Conservation (phyloP, 2,329 filamentous ascomycete genomes). For the Aureobasidium mangrovei region DNA sequence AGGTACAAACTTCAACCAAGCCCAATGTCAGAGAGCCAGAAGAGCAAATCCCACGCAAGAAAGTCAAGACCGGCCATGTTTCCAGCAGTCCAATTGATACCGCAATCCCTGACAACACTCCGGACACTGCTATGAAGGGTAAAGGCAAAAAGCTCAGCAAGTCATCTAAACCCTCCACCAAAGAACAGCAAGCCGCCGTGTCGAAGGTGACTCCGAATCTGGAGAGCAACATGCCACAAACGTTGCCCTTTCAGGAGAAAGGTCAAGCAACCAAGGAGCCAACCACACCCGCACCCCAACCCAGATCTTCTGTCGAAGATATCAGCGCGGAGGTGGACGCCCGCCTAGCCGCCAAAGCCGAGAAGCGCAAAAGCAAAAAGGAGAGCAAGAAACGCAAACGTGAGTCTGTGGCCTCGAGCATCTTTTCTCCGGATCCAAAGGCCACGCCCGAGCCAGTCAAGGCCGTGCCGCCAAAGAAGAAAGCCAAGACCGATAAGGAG, state of each 20-base stretch:
- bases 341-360: slow-evolving; percentile 25
- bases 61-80: background rate
- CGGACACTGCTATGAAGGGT: background rate
- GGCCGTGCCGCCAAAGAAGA: slow-evolving; percentile 16
- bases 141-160: slow-evolving; percentile 4
- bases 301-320: slow-evolving; percentile 20
- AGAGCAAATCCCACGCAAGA: background rate
- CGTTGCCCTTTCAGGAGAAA: background rate
- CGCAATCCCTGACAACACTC: background rate
- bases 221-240: background rate
- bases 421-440: slow-evolving; percentile 19
- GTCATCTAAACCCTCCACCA: background rate
- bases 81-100: background rate
- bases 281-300: background rate
- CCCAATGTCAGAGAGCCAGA: background rate
- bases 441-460: slow-evolving; percentile 4
- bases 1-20: background rate
- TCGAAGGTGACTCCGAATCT: no score
- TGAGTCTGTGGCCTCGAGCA: slow-evolving; percentile 20
- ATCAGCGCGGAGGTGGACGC: slow-evolving; percentile 24
- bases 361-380: slow-evolving; percentile 19
- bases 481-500: background rate
- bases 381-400: slow-evolving; percentile 29
- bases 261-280: background rate
- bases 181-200: background rate